Base-by-base conservation (phyloP, 306 rosid species). In the Vigna angularis region DNA sequence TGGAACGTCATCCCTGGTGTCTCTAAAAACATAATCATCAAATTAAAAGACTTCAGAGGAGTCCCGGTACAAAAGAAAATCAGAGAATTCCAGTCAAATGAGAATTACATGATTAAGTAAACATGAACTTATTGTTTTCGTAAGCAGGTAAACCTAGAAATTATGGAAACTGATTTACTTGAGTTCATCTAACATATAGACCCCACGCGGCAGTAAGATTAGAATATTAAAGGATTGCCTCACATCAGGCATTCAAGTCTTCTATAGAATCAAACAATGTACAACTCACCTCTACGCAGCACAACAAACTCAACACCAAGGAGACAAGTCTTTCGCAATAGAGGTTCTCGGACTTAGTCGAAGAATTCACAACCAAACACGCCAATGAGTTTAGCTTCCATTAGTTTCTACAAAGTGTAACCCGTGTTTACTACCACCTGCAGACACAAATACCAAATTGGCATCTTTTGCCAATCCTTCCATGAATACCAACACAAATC, bases 191-290 rank as follows among this genome's bases (percentile, higher is more conserved):
- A 82, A 69, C 87, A 85, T 67, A 70, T 69, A 70, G 55, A 77
- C 63, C 73, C 76, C 68, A 86, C 80, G 57, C 24, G 28, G 76
- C 63, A 85, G 85, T 70, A 73, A 83, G 64, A 87, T 84, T 73
- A 75, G 88, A 82, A 81, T 74, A 70, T 52, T 77, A 67, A 80
- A 78, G 55, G 63, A 63, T 50, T 40, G 56, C 86, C 79, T 82
- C 30, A 53, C 77, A 82, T 48, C 65, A 75, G 79, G 82, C 74
- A 77, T 75, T 82, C 3, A 66, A 79, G 83, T 84, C 83, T 85
- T 79, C 75, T 74, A 77, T 76, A 89, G 84, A 85, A 86, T 83
- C 79, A 76, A 85, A 84, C 82, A 83, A 90, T 88, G 89, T 90
- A 88, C 91, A 88, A 70, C 86, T 90, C 82, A 81, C 76, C 88